A percentile compares a stretch with the other conserved stretches of the same genome.
Evolutionary conservation across 805 yeast species (phyloP).

Genomic region (Starmera caribaea): DNA sequence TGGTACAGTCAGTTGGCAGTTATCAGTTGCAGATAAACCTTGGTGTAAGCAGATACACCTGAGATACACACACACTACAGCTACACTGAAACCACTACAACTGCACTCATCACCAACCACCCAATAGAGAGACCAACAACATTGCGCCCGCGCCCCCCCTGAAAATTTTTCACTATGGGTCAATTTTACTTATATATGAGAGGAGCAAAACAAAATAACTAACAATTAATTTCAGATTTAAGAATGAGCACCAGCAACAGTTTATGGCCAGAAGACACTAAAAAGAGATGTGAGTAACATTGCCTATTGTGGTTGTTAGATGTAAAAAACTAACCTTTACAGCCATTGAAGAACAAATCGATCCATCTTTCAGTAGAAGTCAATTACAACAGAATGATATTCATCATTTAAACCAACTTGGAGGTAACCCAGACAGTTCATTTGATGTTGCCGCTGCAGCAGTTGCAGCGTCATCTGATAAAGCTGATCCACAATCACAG

Average conservation of each 20-base stretch:
- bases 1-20: no score
- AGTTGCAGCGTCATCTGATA: conserved; percentile 18
- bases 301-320: no score
- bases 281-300: background rate
- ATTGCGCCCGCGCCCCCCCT: background rate
- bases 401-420: conserved; percentile 8
- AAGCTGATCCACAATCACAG: background rate
- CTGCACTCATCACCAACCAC: no score
- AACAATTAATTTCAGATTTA: background rate
- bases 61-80: no score
- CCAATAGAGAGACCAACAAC: no score
- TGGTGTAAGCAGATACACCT: no score
- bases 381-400: conserved; percentile 6
- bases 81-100: no score
- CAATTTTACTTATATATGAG: background rate
- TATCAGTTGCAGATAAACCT: no score
- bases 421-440: background rate
- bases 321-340: background rate
- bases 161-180: background rate
- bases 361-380: conserved; percentile 19
- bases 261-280: background rate
- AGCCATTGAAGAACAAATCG: conserved; percentile 19
- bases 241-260: background rate
- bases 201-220: background rate
- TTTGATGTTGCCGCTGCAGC: conserved; percentile 29